These are phyloP conservation scores for Mrakia blollopis DNA, from an alignment of 768 basidiomycete genomes.

Conservation along the genomic window DNA sequence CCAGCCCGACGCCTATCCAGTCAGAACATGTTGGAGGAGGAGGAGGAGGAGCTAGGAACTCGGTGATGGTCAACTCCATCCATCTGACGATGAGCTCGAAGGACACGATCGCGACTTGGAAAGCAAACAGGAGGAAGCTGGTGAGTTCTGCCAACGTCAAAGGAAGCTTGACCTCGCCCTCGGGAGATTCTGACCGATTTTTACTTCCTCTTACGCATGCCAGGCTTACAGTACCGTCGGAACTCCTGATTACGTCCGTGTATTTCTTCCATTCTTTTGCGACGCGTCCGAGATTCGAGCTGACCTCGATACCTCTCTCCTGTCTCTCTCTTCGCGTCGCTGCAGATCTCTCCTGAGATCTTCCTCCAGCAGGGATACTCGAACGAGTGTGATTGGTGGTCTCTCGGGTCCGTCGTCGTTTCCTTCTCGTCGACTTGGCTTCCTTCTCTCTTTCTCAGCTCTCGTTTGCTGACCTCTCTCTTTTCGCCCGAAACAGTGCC, in stretches of 20 bases:
- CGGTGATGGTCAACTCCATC: slow-evolving; percentile 95
- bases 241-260: slow-evolving; percentile 71
- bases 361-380: slow-evolving; percentile 96
- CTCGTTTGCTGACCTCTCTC: not conserved
- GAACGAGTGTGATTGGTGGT: slow-evolving; percentile 99
- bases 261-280: not conserved
- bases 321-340: not conserved
- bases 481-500: slow-evolving; percentile 45
- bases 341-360: slow-evolving; percentile 83
- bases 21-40: slow-evolving; percentile 46
- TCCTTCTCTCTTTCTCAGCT: not conserved
- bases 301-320: not conserved
- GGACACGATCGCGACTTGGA: slow-evolving; percentile 95
- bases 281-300: slow-evolving; percentile 2
- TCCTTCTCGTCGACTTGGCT: not conserved
- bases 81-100: slow-evolving; percentile 91
- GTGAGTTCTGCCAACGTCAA: slow-evolving; percentile 48
- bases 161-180: too few relatives aligned
- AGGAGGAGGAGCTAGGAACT: slow-evolving; percentile 61
- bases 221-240: slow-evolving; percentile 97
- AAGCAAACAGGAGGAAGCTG: slow-evolving; percentile 92
- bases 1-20: slow-evolving; percentile 28
- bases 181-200: not conserved
- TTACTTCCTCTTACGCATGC: slow-evolving; percentile 4
- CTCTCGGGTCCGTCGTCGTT: slow-evolving; percentile 55